Evolutionary conservation across 768 basidiomycete genomes (phyloP), one percentile per base, ranked within the genome.

Genomic region (Scleroderma citrinum): DNA sequence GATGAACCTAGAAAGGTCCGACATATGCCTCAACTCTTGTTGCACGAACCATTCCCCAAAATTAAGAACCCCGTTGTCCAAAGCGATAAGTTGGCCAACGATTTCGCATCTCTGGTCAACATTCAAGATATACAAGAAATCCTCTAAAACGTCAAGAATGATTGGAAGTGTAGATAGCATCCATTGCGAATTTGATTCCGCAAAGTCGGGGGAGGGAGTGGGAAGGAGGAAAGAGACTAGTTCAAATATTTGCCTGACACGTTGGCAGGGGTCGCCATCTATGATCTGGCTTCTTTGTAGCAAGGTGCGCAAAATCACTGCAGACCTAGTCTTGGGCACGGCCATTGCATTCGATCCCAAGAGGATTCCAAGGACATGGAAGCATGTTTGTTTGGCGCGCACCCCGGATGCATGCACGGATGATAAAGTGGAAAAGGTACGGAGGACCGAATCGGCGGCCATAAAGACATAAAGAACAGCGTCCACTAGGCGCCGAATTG

Each of bases 161-260:
- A 69, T 74, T 3, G 86, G 83, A 14, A 90, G 65, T 12, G 85
- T 76, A 10, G 62, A 63, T 5, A 70, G 69, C 2, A 76, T 62
- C 83, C 82, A 87, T 50, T 64, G 53, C 5, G 71, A 60, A 10
- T 69, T 68, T 31, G 68, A 68, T 32, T 69, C 64, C 17, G 26
- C 46, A 17, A 55, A 42, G 51, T 66, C 61, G 17, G 50, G 44
- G 20, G 40, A 20, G 13, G 49, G 46, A 42, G 53, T 56, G 1
- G 84, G 83, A 1, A 89, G 67, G 29, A 87, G 60, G 46, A 69
- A 68, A 54, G 84, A 77, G 37, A 87, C 55, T 42, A 91, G 70
- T 39, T 68, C 65, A 56, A 77, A 79, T 3, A 79, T 67, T 57
- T 85, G 82, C 29, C 70, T 61, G 3, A 84, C 55, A 45, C 80